Conservation (phyloP, 768 basidiomycete species). For the Chlorophyllum brunneum region DNA sequence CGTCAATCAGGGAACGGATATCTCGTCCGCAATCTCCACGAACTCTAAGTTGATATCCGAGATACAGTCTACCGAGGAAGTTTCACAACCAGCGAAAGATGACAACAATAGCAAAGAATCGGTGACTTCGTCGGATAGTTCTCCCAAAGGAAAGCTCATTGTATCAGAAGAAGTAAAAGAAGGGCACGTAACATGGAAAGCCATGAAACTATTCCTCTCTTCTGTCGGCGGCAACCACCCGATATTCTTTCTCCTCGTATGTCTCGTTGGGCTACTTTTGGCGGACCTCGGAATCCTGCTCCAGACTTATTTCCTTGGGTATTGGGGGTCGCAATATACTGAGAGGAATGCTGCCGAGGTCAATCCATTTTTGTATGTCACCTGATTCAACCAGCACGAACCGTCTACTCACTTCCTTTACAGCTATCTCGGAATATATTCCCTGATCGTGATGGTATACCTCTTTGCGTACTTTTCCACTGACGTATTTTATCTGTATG, state of each 20-base stretch:
- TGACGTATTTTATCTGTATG: conserved; percentile 41
- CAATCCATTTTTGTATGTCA: conserved; percentile 28
- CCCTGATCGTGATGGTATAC: conserved; percentile 11
- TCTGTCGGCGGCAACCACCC: conserved; percentile 30
- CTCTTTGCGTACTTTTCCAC: conserved; percentile 28
- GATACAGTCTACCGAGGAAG: conserved; percentile 23
- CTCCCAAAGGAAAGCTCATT: conserved; percentile 49
- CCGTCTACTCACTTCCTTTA: neutral
- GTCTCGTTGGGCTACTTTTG: conserved; percentile 21
- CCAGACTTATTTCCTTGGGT: conserved; percentile 38
- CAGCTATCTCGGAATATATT: conserved; percentile 43
- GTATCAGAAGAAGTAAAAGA: conserved; percentile 55
- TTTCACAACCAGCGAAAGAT: conserved; percentile 21
- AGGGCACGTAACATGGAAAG: conserved; percentile 51
- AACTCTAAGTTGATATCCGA: conserved; percentile 29
- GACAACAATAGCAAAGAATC: conserved; percentile 13
- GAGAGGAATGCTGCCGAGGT: conserved; percentile 16
- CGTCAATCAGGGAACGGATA: conserved; percentile 43
- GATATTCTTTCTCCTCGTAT: conserved; percentile 26
- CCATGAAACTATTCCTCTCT: conserved; percentile 33
- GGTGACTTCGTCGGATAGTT: conserved; percentile 15
- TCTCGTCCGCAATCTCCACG: conserved; percentile 43
- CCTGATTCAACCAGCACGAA: conserved; percentile 26
- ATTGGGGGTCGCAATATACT: conserved; percentile 42
- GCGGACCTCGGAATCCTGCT: conserved; percentile 20